phyloP scores from a whole-genome alignment of 2,329 filamentous ascomycete genomes.

The Cryphonectria naterciae region DNA sequence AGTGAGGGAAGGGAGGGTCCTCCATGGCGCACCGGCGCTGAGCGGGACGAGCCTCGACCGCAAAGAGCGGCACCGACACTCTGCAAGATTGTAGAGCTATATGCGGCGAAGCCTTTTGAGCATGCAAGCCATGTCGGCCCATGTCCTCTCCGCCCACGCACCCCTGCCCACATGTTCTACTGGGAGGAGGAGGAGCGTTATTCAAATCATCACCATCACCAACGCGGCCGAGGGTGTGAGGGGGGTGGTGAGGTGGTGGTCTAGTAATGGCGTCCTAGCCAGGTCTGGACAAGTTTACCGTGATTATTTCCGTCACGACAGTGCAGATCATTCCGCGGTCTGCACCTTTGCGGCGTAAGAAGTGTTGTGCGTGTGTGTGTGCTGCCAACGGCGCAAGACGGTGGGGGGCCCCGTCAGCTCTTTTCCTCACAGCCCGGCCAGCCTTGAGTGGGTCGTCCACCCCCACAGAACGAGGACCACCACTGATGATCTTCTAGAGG shows the following conservation, averaged over 20 bases:
- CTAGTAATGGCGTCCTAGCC: neutral
- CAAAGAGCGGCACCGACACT: neutral
- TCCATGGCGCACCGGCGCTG: neutral
- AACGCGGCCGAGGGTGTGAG: neutral
- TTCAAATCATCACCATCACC: neutral
- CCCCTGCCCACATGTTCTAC: neutral
- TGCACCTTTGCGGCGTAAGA: neutral
- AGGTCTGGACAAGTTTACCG: neutral
- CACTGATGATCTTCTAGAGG: neutral
- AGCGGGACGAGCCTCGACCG: neutral
- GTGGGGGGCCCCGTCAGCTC: neutral
- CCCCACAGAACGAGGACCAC: neutral
- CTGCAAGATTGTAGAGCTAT: slow-evolving; percentile 9
- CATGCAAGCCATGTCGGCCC: neutral
- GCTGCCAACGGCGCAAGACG: neutral
- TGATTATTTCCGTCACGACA: neutral
- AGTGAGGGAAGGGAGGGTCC: neutral
- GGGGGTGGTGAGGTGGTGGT: neutral
- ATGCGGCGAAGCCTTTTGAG: neutral
- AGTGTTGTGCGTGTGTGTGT: neutral
- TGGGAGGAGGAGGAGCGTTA: neutral
- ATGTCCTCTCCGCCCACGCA: neutral
- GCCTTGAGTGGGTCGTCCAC: neutral
- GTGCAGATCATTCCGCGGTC: neutral
- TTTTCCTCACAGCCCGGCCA: neutral